Conservation (phyloP, 1,139 yeast species). For the Chernovozyma aurita region DNA sequence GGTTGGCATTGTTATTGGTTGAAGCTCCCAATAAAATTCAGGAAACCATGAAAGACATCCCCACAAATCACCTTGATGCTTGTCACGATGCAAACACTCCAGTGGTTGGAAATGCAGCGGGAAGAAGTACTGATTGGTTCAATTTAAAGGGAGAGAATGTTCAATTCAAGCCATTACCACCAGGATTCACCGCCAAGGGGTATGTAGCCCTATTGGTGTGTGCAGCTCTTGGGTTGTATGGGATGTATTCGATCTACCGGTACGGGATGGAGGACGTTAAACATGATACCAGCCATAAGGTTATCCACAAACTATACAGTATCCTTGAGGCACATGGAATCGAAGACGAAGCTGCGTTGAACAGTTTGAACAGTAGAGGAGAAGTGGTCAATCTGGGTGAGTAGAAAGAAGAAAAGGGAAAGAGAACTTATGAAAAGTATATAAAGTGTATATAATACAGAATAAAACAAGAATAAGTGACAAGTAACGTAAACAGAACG, state of each 20-base stretch:
- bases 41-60: slow-evolving; percentile 41
- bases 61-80: slow-evolving; percentile 53
- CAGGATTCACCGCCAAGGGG: slow-evolving; percentile 88
- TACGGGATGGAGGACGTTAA: slow-evolving; percentile 80
- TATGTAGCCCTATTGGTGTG: slow-evolving; percentile 84
- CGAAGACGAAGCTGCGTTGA: slow-evolving; percentile 13
- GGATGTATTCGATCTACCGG: slow-evolving; percentile 67
- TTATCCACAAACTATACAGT: slow-evolving; percentile 45
- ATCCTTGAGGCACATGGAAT: slow-evolving; percentile 32
- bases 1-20: slow-evolving; percentile 47
- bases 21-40: slow-evolving; percentile 53
- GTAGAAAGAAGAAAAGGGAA: neutral
- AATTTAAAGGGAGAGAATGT: slow-evolving; percentile 70
- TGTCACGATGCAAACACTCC: slow-evolving; percentile 54
- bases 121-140: slow-evolving; percentile 53
- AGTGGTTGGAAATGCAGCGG: slow-evolving; percentile 81
- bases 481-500: no score
- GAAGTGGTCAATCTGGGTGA: no score
- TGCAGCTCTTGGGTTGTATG: slow-evolving; percentile 71
- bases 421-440: no score
- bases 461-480: no score
- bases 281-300: slow-evolving; percentile 48
- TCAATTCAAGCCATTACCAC: slow-evolving; percentile 64
- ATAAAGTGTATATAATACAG: no score
- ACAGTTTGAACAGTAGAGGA: slow-evolving; percentile 13